Evolutionary conservation across 768 basidiomycete species (phyloP).

Genomic region (Russula sp.): DNA sequence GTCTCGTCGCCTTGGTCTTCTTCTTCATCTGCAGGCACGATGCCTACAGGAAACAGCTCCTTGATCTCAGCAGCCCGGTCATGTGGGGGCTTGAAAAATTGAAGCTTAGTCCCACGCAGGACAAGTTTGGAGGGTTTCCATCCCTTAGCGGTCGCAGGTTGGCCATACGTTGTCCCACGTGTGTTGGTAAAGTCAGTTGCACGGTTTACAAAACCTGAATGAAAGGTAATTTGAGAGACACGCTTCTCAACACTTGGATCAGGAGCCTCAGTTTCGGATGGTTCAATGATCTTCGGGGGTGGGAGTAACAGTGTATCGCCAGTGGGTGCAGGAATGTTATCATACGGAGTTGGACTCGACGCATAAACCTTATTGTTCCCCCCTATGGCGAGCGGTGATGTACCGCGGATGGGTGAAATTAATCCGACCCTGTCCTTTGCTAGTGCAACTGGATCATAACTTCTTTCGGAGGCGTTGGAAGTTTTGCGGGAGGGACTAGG

Average conservation of each 20-base stretch:
- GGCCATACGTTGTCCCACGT: constrained; percentile 25
- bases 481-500: constrained; percentile 46
- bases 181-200: constrained; percentile 39
- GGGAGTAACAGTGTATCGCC: constrained; percentile 39
- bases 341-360: constrained; percentile 18
- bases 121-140: constrained; percentile 88
- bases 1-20: constrained; percentile 33
- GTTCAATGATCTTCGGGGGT: constrained; percentile 40
- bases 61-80: constrained; percentile 59
- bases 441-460: background rate
- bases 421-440: background rate
- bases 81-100: constrained; percentile 78
- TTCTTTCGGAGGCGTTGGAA: constrained; percentile 23
- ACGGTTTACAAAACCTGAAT: constrained; percentile 71
- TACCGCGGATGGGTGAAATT: constrained; percentile 14
- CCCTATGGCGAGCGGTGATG: constrained; percentile 30
- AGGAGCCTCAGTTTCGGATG: constrained; percentile 28
- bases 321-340: constrained; percentile 14
- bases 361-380: constrained; percentile 18
- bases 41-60: constrained; percentile 62
- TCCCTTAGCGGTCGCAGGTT: constrained; percentile 38
- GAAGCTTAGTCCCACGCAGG: constrained; percentile 76
- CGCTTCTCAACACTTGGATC: constrained; percentile 38
- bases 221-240: constrained; percentile 71
- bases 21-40: constrained; percentile 49